These are phyloP conservation scores for Inga leiocalycina DNA, from an alignment of 306 rosid genomes.

Conservation along the genomic window DNA sequence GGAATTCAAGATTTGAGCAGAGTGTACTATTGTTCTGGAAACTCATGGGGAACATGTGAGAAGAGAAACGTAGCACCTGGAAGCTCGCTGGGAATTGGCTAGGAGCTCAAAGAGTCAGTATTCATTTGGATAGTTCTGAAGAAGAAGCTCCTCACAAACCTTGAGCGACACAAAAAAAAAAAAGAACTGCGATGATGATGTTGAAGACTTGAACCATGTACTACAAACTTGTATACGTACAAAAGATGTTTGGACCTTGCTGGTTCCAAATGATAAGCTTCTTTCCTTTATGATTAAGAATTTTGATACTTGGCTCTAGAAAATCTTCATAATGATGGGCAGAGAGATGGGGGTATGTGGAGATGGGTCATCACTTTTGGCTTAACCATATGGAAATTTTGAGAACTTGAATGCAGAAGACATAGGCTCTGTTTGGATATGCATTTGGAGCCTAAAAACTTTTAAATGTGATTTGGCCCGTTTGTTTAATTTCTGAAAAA, in stretches of 20 bases:
- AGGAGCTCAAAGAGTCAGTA: neutral
- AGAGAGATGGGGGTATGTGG: neutral
- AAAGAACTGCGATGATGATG: neutral
- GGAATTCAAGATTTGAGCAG: constrained; percentile 1
- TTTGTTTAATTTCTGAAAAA: neutral
- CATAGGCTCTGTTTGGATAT: neutral
- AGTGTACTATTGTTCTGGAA: neutral
- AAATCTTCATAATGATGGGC: neutral
- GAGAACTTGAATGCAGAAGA: neutral
- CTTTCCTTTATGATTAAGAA: neutral
- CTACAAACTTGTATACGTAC: neutral
- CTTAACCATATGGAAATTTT: neutral
- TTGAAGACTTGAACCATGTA: neutral
- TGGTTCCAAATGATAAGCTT: neutral
- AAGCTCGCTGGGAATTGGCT: neutral
- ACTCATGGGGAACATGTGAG: neutral
- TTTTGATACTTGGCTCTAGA: neutral
- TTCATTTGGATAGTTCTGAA: neutral
- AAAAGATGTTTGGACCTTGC: neutral
- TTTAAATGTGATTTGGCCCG: too few relatives aligned
- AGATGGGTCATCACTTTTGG: neutral
- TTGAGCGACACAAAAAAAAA: neutral
- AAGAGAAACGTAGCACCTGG: neutral
- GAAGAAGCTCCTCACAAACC: neutral
- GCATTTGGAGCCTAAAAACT: neutral